These are phyloP conservation scores for Coemansia sp. DNA, from an alignment of 192 early-diverging fungal species.

Conservation along the genomic window DNA sequence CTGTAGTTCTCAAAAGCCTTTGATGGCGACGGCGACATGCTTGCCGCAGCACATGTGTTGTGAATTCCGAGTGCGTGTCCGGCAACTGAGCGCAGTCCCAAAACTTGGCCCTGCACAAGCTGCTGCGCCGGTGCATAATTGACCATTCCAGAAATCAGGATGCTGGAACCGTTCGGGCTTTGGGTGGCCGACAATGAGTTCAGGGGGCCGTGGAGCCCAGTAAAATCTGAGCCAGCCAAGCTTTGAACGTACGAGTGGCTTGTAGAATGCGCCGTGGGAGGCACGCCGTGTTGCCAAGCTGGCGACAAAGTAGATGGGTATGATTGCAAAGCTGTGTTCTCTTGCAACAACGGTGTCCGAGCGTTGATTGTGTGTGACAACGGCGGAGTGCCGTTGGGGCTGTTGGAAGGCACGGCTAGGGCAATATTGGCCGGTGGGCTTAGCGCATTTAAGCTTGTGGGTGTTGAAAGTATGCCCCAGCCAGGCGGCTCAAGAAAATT, in stretches of 20 bases:
- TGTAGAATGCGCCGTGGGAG: background rate
- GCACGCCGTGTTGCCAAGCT: background rate
- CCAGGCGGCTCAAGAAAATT: background rate
- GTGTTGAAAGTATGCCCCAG: background rate
- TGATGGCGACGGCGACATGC: background rate
- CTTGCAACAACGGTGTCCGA: constrained; percentile 1
- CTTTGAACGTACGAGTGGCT: background rate
- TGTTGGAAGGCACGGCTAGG: background rate
- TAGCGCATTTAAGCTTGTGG: background rate
- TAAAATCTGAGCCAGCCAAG: background rate
- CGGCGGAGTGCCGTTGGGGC: background rate
- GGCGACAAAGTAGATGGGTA: background rate
- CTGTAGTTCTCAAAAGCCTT: background rate
- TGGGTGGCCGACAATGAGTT: background rate
- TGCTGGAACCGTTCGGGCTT: background rate
- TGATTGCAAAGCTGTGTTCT: background rate
- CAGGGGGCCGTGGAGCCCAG: background rate
- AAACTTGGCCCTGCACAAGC: background rate
- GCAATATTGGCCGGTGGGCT: constrained; percentile 8
- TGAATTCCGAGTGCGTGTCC: background rate
- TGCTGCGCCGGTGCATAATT: constrained; percentile 1
- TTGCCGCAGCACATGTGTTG: background rate
- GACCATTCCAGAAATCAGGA: background rate
- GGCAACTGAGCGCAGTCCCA: background rate
- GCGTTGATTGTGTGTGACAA: constrained; percentile 2